A percentile compares a stretch with the other conserved stretches of the same genome.
These are phyloP conservation scores for Gracilaria caudata DNA, from an alignment of 23 red algal genomes.

Conservation along the genomic window DNA sequence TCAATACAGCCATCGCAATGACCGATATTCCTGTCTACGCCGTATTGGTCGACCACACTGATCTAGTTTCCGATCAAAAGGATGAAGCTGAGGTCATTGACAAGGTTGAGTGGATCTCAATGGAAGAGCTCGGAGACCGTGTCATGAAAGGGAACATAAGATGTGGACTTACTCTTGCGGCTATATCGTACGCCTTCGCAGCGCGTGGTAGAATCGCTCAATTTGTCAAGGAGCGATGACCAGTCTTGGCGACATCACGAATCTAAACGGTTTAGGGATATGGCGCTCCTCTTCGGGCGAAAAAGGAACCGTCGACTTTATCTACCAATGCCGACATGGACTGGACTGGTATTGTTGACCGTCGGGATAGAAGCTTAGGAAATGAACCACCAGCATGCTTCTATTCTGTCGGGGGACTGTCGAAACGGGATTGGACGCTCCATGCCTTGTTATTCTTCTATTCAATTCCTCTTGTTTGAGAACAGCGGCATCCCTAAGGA, in stretches of 20 bases:
- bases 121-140: slow-evolving; percentile 40
- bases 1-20: slow-evolving; percentile 60
- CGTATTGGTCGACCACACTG: slow-evolving; percentile 17
- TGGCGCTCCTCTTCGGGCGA: too few relatives aligned
- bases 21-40: slow-evolving; percentile 65
- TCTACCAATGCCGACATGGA: too few relatives aligned
- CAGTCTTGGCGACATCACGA: background rate
- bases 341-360: too few relatives aligned
- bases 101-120: slow-evolving; percentile 25
- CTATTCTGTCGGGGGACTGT: too few relatives aligned
- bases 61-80: background rate
- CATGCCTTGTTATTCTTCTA: too few relatives aligned
- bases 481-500: too few relatives aligned
- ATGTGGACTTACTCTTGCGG: slow-evolving; percentile 54
- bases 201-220: slow-evolving; percentile 24
- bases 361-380: too few relatives aligned
- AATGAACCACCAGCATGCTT: too few relatives aligned
- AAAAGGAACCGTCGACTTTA: too few relatives aligned
- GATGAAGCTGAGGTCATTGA: slow-evolving; percentile 58
- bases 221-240: slow-evolving; percentile 33
- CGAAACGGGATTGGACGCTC: too few relatives aligned
- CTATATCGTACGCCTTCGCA: slow-evolving; percentile 53
- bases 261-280: background rate
- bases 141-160: slow-evolving; percentile 41
- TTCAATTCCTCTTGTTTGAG: too few relatives aligned